Percentiles rank a stretch among this genome's conserved stretches.
These are phyloP conservation scores for Schizosaccharomyces octosporus DNA, from an alignment of 805 yeast genomes.

Conservation along the genomic window DNA sequence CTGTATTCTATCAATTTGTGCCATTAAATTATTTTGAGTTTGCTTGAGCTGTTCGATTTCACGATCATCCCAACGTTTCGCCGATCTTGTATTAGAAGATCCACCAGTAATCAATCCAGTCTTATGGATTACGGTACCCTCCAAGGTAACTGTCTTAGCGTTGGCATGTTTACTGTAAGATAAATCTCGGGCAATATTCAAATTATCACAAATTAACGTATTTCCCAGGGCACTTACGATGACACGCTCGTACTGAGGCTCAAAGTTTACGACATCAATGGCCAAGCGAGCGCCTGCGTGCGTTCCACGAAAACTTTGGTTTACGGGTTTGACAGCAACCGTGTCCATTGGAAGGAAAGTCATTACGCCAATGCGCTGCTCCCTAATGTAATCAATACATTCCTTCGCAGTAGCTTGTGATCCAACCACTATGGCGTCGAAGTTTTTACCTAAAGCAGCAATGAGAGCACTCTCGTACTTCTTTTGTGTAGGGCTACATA, in stretches of 20 bases:
- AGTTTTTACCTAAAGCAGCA: slow-evolving; percentile 51
- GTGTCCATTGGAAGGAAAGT: slow-evolving; percentile 75
- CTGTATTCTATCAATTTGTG: slow-evolving; percentile 23
- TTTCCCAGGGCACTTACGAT: slow-evolving; percentile 58
- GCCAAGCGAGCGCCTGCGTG: slow-evolving; percentile 31
- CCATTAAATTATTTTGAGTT: slow-evolving; percentile 26
- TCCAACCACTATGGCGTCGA: slow-evolving; percentile 71
- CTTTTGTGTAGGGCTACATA: slow-evolving; percentile 51
- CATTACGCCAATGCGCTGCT: slow-evolving; percentile 63
- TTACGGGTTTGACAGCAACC: slow-evolving; percentile 31
- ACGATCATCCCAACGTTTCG: slow-evolving; percentile 42
- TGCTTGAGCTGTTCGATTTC: slow-evolving; percentile 19
- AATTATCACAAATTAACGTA: slow-evolving; percentile 49
- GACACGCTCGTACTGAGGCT: slow-evolving; percentile 44
- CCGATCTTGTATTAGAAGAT: slow-evolving; percentile 22
- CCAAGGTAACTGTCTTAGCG: slow-evolving; percentile 51
- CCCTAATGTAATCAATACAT: slow-evolving; percentile 58
- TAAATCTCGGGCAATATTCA: slow-evolving; percentile 41
- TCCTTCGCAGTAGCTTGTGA: slow-evolving; percentile 39
- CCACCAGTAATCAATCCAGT: slow-evolving; percentile 92
- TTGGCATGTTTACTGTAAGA: slow-evolving; percentile 39
- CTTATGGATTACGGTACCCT: slow-evolving; percentile 64
- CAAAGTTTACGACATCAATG: slow-evolving; percentile 49
- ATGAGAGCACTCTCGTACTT: slow-evolving; percentile 52
- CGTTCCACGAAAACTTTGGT: slow-evolving; percentile 24